Evolutionary conservation across 441 rosid genomes (phyloP), one percentile per base, ranked within the genome.

Genomic region (Manihot esculenta): DNA sequence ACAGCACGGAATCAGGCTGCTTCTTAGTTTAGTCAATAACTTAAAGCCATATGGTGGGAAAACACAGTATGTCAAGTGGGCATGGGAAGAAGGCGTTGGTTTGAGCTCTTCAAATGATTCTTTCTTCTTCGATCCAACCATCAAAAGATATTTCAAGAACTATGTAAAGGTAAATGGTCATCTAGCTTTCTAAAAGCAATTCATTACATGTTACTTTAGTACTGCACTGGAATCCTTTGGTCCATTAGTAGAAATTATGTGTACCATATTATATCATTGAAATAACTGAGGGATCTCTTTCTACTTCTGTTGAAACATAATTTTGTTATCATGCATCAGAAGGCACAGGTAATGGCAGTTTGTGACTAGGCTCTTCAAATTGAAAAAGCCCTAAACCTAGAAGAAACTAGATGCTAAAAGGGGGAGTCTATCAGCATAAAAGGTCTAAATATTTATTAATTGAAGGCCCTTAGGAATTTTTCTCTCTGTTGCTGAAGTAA

Each of bases 41-140:
- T 83, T 92, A 73, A 88, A 86, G 45, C 86, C 94, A 38, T 94
- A 89, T 69, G 99, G 99, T 58, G 99, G 97, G 50, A 94, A 94
- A 79, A 87, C 94, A 38, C 98, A 90, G 76, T 92, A 94, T 38
- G 98, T 94, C 64, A 84, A 89, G 26, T 94, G 99, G 98, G 99
- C 97, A 13, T 89, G 94, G 97, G 83, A 90, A 72, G 99, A 92
- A 83, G 98, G 99, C 41, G 49, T 89, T 76, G 98, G 91, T 63
- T 82, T 92, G 84, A 92, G 96, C 81, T 87, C 98, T 0, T 90
- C 93, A 12, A 92, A 94, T 69, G 99, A 94, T 82, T 92, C 98
- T 18, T 94, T 94, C 93, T 94, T 86, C 84, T 94, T 81, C 42
- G 98, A 92, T 81, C 98, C 99, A 62, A 87, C 97, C 71, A 89